phyloP scores from a whole-genome alignment of 495 filamentous ascomycete genomes.

The Schizothecium vesticola region DNA sequence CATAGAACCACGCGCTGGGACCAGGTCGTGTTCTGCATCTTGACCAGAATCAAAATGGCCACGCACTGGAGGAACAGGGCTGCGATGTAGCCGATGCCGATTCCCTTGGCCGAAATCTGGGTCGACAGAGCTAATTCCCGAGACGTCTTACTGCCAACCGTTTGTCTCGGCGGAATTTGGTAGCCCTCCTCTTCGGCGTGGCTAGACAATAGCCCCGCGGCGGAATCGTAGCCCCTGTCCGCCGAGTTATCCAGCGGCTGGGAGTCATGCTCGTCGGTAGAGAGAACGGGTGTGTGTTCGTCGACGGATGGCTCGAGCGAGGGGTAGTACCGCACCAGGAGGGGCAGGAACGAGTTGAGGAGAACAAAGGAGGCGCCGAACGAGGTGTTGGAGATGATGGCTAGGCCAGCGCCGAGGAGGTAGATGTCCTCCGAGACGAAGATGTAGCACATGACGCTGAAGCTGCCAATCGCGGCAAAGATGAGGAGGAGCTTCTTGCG shows the following conservation, averaged over 20 bases:
- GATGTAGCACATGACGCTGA: slow-evolving; percentile 85
- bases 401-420: slow-evolving; percentile 72
- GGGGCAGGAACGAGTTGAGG: slow-evolving; percentile 76
- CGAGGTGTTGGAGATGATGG: slow-evolving; percentile 85
- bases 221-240: slow-evolving; percentile 33
- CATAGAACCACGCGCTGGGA: slow-evolving; percentile 80
- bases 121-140: slow-evolving; percentile 71
- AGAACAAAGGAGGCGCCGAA: slow-evolving; percentile 84
- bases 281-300: slow-evolving; percentile 9
- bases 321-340: slow-evolving; percentile 75
- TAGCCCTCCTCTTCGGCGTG: slow-evolving; percentile 27
- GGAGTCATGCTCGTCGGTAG: slow-evolving; percentile 15
- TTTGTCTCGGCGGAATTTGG: slow-evolving; percentile 32
- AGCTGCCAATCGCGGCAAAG: slow-evolving; percentile 77
- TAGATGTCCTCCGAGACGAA: slow-evolving; percentile 68
- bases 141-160: slow-evolving; percentile 46
- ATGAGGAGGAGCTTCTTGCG: slow-evolving; percentile 77
- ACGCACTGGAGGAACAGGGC: slow-evolving; percentile 73
- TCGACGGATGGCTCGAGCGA: slow-evolving; percentile 33
- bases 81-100: slow-evolving; percentile 85
- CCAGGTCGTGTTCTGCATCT: slow-evolving; percentile 67
- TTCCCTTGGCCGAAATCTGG: slow-evolving; percentile 80
- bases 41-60: slow-evolving; percentile 64
- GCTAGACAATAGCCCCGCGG: slow-evolving; percentile 38
- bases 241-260: slow-evolving; percentile 13